A percentile compares a stretch with the other conserved stretches of the same genome.
Evolutionary conservation across 2,329 filamentous ascomycete species (phyloP).

Genomic region (Nemania sp.): DNA sequence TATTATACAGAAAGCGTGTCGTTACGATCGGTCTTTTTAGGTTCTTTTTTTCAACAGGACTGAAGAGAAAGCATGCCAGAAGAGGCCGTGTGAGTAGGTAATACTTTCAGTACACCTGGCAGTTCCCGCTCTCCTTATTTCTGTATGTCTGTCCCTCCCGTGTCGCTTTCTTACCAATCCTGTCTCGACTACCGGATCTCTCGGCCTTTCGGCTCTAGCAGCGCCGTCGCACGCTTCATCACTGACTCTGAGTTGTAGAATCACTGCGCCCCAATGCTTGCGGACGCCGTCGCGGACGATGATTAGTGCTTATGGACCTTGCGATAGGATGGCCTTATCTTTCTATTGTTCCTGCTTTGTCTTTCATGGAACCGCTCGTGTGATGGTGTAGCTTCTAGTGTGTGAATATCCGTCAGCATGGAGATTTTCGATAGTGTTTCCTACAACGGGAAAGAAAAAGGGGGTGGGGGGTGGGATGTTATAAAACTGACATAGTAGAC

Average conservation of each 20-base stretch:
- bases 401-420: background rate
- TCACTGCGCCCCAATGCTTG: background rate
- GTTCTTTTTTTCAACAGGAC: too few species aligned
- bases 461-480: background rate
- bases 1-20: too few species aligned
- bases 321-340: background rate
- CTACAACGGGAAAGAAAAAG: background rate
- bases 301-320: background rate
- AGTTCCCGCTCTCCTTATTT: too few species aligned
- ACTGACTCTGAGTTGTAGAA: background rate
- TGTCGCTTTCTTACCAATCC: background rate
- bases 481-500: constrained; percentile 14
- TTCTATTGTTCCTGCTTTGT: background rate
- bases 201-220: background rate
- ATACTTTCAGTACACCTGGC: too few species aligned
- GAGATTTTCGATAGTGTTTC: background rate
- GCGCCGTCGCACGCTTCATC: background rate
- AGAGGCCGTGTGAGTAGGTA: too few species aligned
- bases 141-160: too few species aligned
- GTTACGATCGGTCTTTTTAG: too few species aligned
- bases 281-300: background rate
- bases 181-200: background rate
- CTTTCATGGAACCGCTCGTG: background rate
- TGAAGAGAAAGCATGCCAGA: too few species aligned
- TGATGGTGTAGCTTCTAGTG: background rate